A percentile compares a stretch with the other conserved stretches of the same genome.
Evolutionary conservation across 805 yeast species (phyloP).

Genomic region (Yamadazyma insecticola): DNA sequence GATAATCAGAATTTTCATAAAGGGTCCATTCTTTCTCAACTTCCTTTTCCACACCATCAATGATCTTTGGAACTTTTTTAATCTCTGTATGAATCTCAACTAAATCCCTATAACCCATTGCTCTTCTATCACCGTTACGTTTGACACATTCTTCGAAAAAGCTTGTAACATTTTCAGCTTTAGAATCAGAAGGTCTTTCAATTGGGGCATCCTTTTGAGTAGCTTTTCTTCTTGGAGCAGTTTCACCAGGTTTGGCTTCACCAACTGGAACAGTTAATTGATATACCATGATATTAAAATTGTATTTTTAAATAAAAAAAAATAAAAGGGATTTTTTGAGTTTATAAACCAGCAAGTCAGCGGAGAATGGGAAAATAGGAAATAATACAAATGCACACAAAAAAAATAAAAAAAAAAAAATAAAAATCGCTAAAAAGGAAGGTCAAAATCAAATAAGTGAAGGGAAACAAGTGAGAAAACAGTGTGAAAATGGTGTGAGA

Average conservation of each 20-base stretch:
- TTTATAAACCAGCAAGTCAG: too few species aligned
- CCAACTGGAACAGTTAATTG: conserved; percentile 56
- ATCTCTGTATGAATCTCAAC: conserved; percentile 70
- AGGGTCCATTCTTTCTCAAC: conserved; percentile 86
- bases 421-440: too few species aligned
- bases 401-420: too few species aligned
- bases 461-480: too few species aligned
- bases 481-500: too few species aligned
- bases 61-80: conserved; percentile 65
- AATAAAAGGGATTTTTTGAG: too few species aligned
- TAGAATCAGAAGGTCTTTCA: conserved; percentile 57
- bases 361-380: too few species aligned
- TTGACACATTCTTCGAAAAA: conserved; percentile 58
- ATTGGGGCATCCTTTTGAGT: conserved; percentile 48
- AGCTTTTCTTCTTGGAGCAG: conserved; percentile 73
- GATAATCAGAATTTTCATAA: conserved; percentile 74
- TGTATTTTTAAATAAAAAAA: too few species aligned
- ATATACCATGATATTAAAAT: too few species aligned
- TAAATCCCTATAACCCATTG: conserved; percentile 78
- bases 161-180: conserved; percentile 67
- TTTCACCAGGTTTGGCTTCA: conserved; percentile 68
- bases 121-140: conserved; percentile 48
- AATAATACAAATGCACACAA: too few species aligned
- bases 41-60: conserved; percentile 69
- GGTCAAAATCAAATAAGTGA: too few species aligned